A percentile compares a stretch with the other conserved stretches of the same genome.
Conservation (phyloP, 805 yeast species). For the Grigorovia transvaalensis region DNA sequence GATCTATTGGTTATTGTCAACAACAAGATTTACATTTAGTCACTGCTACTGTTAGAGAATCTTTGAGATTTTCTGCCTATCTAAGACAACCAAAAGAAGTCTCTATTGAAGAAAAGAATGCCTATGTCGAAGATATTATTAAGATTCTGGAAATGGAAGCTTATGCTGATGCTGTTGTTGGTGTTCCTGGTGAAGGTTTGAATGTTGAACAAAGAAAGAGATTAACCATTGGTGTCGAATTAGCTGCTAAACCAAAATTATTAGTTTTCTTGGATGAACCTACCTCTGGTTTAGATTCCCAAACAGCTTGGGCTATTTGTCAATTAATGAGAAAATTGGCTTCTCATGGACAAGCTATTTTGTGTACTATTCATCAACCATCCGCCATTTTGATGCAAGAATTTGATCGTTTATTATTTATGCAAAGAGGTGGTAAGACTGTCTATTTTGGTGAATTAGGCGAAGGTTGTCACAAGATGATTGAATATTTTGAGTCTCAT, state of each 20-base stretch:
- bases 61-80: slow-evolving; percentile 55
- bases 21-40: slow-evolving; percentile 66
- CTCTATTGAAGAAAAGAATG: slow-evolving; percentile 45
- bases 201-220: slow-evolving; percentile 56
- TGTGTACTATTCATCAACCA: slow-evolving; percentile 79
- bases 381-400: slow-evolving; percentile 69
- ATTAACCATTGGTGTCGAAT: slow-evolving; percentile 55
- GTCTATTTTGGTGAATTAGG: slow-evolving; percentile 69
- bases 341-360: slow-evolving; percentile 50
- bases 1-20: slow-evolving; percentile 64
- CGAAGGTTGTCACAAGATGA: slow-evolving; percentile 44
- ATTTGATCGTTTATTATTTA: slow-evolving; percentile 64
- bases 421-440: slow-evolving; percentile 63
- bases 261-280: slow-evolving; percentile 57
- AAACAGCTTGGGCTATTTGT: slow-evolving; percentile 58
- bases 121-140: slow-evolving; percentile 56
- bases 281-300: slow-evolving; percentile 60
- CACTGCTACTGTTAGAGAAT: slow-evolving; percentile 63
- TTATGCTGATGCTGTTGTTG: slow-evolving; percentile 65
- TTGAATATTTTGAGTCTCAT: slow-evolving; percentile 52
- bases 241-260: slow-evolving; percentile 55
- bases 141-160: slow-evolving; percentile 51
- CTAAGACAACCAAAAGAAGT: slow-evolving; percentile 52
- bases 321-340: slow-evolving; percentile 52
- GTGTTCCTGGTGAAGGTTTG: slow-evolving; percentile 63